Percentiles rank a stretch among this genome's conserved stretches.
Evolutionary conservation across 2,329 filamentous ascomycete genomes (phyloP).

Genomic region (Didymella arachidicola): DNA sequence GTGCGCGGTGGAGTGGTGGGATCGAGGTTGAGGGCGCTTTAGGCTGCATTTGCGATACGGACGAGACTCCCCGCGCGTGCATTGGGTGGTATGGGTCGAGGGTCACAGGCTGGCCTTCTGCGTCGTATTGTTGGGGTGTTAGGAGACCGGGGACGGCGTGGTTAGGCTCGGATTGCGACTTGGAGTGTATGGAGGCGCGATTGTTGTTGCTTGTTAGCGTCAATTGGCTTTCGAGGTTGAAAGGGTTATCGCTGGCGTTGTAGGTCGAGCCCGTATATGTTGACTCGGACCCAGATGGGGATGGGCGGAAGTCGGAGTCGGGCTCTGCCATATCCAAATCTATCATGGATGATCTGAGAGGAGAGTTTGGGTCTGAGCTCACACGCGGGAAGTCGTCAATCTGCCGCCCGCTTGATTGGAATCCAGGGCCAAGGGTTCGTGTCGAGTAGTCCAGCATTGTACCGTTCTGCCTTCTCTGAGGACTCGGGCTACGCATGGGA

Average conservation of each 20-base stretch:
- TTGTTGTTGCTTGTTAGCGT: constrained; percentile 50
- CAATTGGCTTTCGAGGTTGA: constrained; percentile 59
- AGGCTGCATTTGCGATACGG: constrained; percentile 46
- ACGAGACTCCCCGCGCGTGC: constrained; percentile 47
- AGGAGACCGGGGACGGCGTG: constrained; percentile 48
- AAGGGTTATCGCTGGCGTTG: constrained; percentile 56
- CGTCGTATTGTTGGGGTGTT: constrained; percentile 48
- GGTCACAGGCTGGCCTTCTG: constrained; percentile 44
- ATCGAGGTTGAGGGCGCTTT: constrained; percentile 36
- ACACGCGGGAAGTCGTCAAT: constrained; percentile 51
- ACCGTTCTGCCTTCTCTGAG: constrained; percentile 23
- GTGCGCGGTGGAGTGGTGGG: constrained; percentile 29
- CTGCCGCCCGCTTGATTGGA: constrained; percentile 53
- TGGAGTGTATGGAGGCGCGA: constrained; percentile 50
- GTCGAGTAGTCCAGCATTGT: constrained; percentile 28
- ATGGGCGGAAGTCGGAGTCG: constrained; percentile 52
- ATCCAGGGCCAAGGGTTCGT: constrained; percentile 43
- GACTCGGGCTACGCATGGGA: constrained; percentile 43
- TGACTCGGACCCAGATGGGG: constrained; percentile 51
- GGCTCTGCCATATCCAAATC: constrained; percentile 51
- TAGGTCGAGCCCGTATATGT: constrained; percentile 45
- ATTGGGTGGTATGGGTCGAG: constrained; percentile 41
- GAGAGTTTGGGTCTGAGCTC: constrained; percentile 44
- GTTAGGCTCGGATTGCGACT: constrained; percentile 53
- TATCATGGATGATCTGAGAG: constrained; percentile 56